Percentiles rank a stretch among this genome's conserved stretches.
Evolutionary conservation across 1,139 yeast species (phyloP).

Genomic region (Wickerhamomyces sp.): DNA sequence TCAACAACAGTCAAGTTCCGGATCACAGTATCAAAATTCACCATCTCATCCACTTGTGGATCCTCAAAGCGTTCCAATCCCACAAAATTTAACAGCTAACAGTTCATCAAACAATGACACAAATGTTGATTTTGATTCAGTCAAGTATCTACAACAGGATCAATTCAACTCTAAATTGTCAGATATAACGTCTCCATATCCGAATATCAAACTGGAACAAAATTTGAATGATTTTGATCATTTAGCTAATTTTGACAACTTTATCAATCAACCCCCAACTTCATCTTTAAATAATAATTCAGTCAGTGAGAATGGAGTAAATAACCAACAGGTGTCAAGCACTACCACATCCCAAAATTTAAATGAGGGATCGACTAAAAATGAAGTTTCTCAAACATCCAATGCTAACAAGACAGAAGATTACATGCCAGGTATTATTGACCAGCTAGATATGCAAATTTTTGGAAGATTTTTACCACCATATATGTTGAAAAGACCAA

Average conservation of each 20-base stretch:
- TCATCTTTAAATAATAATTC: not conserved
- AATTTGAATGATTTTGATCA: conserved; percentile 22
- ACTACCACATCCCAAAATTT: not conserved
- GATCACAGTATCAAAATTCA: conserved; percentile 1
- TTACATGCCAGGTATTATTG: conserved; percentile 81
- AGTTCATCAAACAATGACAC: not conserved
- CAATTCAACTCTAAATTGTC: conserved; percentile 2
- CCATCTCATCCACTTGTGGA: not conserved
- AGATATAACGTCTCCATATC: conserved; percentile 11
- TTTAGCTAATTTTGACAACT: conserved; percentile 24
- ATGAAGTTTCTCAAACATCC: not conserved
- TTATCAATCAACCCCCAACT: conserved; percentile 21
- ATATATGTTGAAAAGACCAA: conserved; percentile 53
- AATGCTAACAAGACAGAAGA: not conserved
- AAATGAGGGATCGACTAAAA: not conserved
- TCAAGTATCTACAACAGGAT: not conserved
- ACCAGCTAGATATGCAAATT: conserved; percentile 74
- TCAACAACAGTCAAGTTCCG: conserved; percentile 2
- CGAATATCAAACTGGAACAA: conserved; percentile 20
- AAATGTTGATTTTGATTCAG: not conserved
- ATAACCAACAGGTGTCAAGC: not conserved
- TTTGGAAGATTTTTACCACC: conserved; percentile 84
- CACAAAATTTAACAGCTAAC: conserved; percentile 19
- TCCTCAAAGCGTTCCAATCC: conserved; percentile 15
- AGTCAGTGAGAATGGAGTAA: not conserved